phyloP scores from a whole-genome alignment of 139 green algal genomes.

The Tetradesmus obliquus region DNA sequence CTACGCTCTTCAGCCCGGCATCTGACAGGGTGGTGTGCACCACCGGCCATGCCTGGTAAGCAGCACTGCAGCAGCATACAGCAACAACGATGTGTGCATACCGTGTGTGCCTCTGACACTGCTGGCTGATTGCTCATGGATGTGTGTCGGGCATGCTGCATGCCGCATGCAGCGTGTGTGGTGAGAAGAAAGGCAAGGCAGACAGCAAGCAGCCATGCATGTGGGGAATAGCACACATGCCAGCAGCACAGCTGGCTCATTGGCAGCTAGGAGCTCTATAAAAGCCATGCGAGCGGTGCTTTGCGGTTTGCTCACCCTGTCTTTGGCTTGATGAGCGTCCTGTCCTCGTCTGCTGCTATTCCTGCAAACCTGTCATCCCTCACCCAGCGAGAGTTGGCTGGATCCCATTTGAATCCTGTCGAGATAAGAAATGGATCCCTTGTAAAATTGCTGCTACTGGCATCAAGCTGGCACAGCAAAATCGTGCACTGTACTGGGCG shows the following conservation, averaged over 20 bases:
- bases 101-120: no score
- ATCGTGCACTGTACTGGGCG: not conserved
- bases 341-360: conserved; percentile 7
- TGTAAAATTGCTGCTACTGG: not conserved
- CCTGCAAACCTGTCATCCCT: conserved; percentile 38
- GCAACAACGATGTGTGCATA: not conserved
- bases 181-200: not conserved
- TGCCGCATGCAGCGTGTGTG: not conserved
- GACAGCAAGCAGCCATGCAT: not conserved
- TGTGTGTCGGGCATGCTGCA: no score
- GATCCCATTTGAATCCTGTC: conserved; percentile 43
- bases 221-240: not conserved
- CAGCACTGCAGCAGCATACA: not conserved
- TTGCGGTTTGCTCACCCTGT: conserved; percentile 21
- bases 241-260: not conserved
- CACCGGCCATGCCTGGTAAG: conserved; percentile 43
- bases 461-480: not conserved
- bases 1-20: conserved; percentile 32
- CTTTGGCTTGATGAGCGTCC: conserved; percentile 43
- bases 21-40: conserved; percentile 44
- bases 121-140: no score
- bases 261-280: not conserved
- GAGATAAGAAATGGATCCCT: not conserved
- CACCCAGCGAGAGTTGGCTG: conserved; percentile 41
- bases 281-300: not conserved